Conservation (phyloP, 352 stramenopile genomes). For the Globisporangium echinulatum region DNA sequence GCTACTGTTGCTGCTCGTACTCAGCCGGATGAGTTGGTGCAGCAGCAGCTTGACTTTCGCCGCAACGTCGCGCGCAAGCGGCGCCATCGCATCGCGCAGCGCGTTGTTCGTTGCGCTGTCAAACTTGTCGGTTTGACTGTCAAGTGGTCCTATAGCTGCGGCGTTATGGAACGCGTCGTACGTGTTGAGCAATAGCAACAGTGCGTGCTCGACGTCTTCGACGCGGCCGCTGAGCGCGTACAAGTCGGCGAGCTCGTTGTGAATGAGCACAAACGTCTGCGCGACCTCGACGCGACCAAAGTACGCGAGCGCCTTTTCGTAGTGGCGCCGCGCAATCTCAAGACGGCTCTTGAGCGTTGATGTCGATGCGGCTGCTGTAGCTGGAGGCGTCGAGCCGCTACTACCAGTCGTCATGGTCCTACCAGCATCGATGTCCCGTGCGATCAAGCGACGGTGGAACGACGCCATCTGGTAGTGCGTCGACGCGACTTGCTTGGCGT, state of each 20-base stretch:
- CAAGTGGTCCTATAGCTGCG: slow-evolving; percentile 3
- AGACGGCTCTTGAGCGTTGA: slow-evolving; percentile 52
- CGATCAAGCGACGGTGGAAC: slow-evolving; percentile 64
- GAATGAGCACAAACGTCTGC: slow-evolving; percentile 78
- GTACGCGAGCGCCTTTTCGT: slow-evolving; percentile 77
- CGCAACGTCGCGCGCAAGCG: slow-evolving; percentile 36
- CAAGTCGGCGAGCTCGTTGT: slow-evolving; percentile 72
- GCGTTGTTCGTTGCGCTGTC: no score
- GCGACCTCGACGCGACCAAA: slow-evolving; percentile 65
- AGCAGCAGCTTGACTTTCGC: slow-evolving; percentile 51
- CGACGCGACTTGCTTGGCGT: slow-evolving; percentile 65
- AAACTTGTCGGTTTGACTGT: slow-evolving; percentile 8
- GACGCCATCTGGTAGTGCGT: slow-evolving; percentile 85
- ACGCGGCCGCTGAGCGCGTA: slow-evolving; percentile 56
- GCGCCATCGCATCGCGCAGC: slow-evolving; percentile 22
- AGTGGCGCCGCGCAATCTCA: slow-evolving; percentile 79
- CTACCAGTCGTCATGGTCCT: not conserved
- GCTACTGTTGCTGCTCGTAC: slow-evolving; percentile 1
- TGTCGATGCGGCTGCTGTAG: slow-evolving; percentile 13
- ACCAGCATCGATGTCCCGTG: slow-evolving; percentile 21
- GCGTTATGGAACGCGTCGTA: slow-evolving; percentile 47
- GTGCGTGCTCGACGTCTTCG: slow-evolving; percentile 73
- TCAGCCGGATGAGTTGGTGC: slow-evolving; percentile 57
- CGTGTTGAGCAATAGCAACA: slow-evolving; percentile 72
- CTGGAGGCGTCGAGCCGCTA: not conserved